Percentiles rank a stretch among this genome's conserved stretches.
Conservation (phyloP, 768 basidiomycete species). For the Lentinula edodes region DNA sequence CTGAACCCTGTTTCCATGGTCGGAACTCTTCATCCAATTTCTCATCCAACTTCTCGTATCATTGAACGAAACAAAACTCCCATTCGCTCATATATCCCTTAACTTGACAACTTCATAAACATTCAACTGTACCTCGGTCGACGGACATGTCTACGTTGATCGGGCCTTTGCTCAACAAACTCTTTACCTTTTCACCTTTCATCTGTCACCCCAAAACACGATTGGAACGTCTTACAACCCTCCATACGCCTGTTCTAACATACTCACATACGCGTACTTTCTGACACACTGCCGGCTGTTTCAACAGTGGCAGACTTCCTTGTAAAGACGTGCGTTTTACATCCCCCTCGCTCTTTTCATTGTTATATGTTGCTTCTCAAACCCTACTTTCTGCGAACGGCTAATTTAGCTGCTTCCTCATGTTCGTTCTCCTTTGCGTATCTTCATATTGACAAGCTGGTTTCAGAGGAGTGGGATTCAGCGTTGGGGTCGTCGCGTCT, state of each 20-base stretch:
- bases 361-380: not conserved
- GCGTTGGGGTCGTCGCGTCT: constrained; percentile 82
- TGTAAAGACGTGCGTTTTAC: constrained; percentile 70
- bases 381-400: no score
- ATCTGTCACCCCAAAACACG: no score
- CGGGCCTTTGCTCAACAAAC: no score
- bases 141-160: no score
- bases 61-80: not conserved
- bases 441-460: constrained; percentile 8
- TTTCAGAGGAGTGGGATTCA: constrained; percentile 79
- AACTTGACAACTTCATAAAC: no score
- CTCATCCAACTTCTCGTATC: not conserved
- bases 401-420: no score
- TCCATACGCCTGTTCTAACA: not conserved
- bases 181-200: no score
- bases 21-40: not conserved
- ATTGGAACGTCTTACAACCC: no score
- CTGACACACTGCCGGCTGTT: not conserved
- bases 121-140: no score
- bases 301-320: constrained; percentile 75
- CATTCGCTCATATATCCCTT: not conserved
- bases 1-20: not conserved
- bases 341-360: not conserved
- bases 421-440: no score
- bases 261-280: no score